phyloP scores from a whole-genome alignment of 345 rosid species.

The Moringa oleifera region DNA sequence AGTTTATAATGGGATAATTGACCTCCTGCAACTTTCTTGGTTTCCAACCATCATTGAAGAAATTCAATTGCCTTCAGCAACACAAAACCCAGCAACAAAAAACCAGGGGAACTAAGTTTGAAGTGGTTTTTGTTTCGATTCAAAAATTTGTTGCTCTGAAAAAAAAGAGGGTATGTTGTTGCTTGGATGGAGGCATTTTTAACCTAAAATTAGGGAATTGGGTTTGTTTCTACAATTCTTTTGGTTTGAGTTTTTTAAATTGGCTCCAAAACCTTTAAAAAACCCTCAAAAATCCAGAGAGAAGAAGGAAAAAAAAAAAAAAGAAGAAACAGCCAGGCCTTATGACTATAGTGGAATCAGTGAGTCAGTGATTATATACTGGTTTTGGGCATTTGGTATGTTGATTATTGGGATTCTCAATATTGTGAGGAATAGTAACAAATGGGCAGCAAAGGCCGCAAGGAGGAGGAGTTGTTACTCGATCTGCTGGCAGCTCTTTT shows the following conservation, averaged over 20 bases:
- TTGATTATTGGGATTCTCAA: slow-evolving; percentile 26
- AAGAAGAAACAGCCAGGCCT: slow-evolving; percentile 28
- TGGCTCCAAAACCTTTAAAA: neutral
- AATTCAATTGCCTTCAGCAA: too few relatives aligned
- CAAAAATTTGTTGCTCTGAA: slow-evolving; percentile 9
- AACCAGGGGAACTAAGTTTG: slow-evolving; percentile 11
- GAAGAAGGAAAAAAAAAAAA: too few relatives aligned
- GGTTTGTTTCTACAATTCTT: slow-evolving; percentile 5
- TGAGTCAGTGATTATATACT: slow-evolving; percentile 20
- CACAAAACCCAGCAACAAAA: neutral
- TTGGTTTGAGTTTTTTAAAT: neutral
- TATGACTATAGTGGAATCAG: slow-evolving; percentile 38
- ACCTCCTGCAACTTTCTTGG: too few relatives aligned
- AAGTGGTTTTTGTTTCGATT: slow-evolving; percentile 16
- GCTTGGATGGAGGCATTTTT: slow-evolving; percentile 15
- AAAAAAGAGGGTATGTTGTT: neutral
- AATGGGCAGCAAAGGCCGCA: slow-evolving; percentile 39
- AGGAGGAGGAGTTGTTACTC: slow-evolving; percentile 34
- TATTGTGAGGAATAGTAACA: slow-evolving; percentile 63
- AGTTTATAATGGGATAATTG: too few relatives aligned
- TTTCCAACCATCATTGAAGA: too few relatives aligned
- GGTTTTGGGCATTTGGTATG: slow-evolving; percentile 30
- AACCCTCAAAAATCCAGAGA: neutral
- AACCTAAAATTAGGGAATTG: slow-evolving; percentile 8
- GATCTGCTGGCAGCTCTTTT: slow-evolving; percentile 73